phyloP scores from a whole-genome alignment of 768 basidiomycete species.

The Rhodotorula toruloides region DNA sequence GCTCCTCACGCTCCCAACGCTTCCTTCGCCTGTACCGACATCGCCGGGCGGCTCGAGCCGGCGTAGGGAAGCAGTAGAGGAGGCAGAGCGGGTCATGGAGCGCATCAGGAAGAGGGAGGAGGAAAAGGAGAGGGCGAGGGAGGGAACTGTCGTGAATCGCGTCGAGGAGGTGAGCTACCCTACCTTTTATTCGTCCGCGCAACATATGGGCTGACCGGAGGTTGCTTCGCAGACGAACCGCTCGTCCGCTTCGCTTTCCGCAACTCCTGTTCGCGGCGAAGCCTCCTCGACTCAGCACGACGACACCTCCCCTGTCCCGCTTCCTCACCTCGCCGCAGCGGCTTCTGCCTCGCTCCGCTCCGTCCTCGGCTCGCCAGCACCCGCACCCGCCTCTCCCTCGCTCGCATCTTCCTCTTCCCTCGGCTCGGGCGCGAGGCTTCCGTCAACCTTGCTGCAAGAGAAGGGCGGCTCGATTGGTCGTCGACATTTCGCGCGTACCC shows the following conservation, averaged over 20 bases:
- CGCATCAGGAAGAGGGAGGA: constrained; percentile 13
- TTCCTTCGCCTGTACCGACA: too few relatives aligned
- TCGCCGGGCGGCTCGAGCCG: too few relatives aligned
- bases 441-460: neutral
- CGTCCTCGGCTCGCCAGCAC: constrained; percentile 12
- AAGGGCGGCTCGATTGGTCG: neutral
- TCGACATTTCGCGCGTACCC: constrained; percentile 8
- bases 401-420: neutral
- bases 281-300: neutral
- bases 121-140: constrained; percentile 11
- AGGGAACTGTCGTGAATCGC: neutral
- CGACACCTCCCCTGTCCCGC: constrained; percentile 9
- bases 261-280: neutral
- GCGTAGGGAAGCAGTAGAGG: neutral
- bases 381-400: constrained; percentile 1
- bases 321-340: constrained; percentile 30
- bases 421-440: neutral
- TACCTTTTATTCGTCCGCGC: too few relatives aligned
- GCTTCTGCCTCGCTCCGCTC: constrained; percentile 30
- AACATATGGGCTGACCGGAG: too few relatives aligned
- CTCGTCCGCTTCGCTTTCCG: neutral
- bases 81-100: constrained; percentile 27
- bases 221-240: neutral
- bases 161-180: constrained; percentile 10
- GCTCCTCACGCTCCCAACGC: too few relatives aligned